Evolutionary conservation across 2,329 filamentous ascomycete genomes (phyloP), one percentile per base, ranked within the genome.

Genomic region (Didymellaceae sp.): DNA sequence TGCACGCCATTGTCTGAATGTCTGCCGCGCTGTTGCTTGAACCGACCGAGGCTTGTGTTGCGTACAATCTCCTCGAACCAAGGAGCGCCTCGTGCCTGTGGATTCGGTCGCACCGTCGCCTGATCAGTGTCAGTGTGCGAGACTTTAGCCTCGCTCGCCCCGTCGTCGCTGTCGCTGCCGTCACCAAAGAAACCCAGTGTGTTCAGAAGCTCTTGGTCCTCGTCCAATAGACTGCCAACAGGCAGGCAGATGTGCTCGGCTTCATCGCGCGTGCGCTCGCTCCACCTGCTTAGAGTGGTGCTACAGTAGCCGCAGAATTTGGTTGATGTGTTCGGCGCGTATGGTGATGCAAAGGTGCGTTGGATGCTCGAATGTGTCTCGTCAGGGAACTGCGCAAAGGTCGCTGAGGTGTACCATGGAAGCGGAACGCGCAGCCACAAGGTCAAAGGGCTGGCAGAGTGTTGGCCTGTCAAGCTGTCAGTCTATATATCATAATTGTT

Each of bases 301-400:
- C 92, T 92, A 71, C 92, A 96, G 76, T 89, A 95, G 18, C 92
- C 92, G 74, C 92, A 97, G 74, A 97, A 97, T 60, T 91, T 84
- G 39, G 45, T 52, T 6, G 40, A 39, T 63, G 70, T 84, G 82
- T 13, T 54, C 2, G 86, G 84, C 2, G 65, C 55, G 17, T 70
- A 59, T 13, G 69, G 72, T 2, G 72, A 75, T 47, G 69, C 55
- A 61, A 76, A 80, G 33, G 73, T 77, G 40, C 75, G 74, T 44
- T 75, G 76, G 62, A 80, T 79, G 45, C 68, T 73, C 32, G 61
- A 54, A 45, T 74, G 76, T 6, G 73, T 74, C 76, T 96, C 92
- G 73, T 96, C 90, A 2, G 87, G 82, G 70, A 87, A 91, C 70
- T 86, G 88, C 37, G 91, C 84, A 59, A 85, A 82, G 1, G 89